Evolutionary conservation across 192 early-diverging fungal species (phyloP).

Genomic region (Coemansia sp.): DNA sequence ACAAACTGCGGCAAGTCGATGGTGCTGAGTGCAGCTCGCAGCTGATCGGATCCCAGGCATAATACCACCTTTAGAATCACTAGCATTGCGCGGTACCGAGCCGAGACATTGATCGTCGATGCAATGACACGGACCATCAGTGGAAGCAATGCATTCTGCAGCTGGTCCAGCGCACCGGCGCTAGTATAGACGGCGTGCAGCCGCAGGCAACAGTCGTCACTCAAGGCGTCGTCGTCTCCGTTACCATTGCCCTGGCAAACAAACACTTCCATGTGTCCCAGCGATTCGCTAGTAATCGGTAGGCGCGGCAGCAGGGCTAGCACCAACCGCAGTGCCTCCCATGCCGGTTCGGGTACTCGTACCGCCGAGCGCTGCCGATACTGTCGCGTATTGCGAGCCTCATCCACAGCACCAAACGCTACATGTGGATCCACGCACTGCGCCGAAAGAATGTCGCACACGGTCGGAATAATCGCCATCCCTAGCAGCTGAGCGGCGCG

Average conservation of each 20-base stretch:
- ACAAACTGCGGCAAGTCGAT: conserved; percentile 17
- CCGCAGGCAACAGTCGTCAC: not conserved
- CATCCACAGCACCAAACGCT: not conserved
- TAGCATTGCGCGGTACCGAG: conserved; percentile 64
- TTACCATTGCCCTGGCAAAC: not conserved
- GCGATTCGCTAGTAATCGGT: conserved; percentile 1
- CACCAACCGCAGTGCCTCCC: conserved; percentile 29
- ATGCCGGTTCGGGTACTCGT: conserved; percentile 18
- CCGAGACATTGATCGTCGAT: conserved; percentile 58
- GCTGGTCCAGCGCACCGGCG: conserved; percentile 11
- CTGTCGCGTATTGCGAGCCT: too few species aligned
- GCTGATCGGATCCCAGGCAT: conserved; percentile 40
- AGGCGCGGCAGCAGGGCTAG: conserved; percentile 20
- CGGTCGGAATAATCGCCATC: conserved; percentile 2
- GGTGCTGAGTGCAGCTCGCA: conserved; percentile 50
- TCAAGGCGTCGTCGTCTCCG: too few species aligned
- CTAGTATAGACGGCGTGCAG: conserved; percentile 6
- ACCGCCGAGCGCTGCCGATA: not conserved
- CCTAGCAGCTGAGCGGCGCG: conserved; percentile 22
- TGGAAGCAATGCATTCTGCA: conserved; percentile 56
- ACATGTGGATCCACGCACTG: not conserved
- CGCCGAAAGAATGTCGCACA: conserved; percentile 9
- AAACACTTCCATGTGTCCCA: conserved; percentile 1
- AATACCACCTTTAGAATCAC: conserved; percentile 56
- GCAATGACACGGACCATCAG: conserved; percentile 68